Percentiles rank a stretch among this genome's conserved stretches.
phyloP scores from a whole-genome alignment of 1,139 yeast species.

The Lodderomyces oxycetoniae region DNA sequence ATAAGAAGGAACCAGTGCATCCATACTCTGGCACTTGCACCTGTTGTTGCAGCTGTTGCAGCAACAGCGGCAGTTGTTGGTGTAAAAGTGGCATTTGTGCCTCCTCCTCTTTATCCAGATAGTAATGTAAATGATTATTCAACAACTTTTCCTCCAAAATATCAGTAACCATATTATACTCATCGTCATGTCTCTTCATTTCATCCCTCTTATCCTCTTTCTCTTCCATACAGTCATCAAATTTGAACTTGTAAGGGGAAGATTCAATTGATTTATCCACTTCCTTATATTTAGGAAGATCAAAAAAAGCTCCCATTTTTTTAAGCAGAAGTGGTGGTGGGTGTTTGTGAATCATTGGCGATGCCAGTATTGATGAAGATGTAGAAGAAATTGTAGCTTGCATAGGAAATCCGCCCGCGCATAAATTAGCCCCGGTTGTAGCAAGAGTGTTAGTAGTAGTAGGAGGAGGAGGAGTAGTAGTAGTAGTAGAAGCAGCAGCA shows the following conservation, averaged over 20 bases:
- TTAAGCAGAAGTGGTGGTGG: constrained; percentile 11
- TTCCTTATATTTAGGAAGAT: constrained; percentile 24
- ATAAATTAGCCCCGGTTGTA: too few relatives aligned
- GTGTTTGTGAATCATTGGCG: background rate
- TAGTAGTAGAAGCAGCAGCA: background rate
- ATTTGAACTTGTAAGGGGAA: constrained; percentile 12
- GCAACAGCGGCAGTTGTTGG: too few relatives aligned
- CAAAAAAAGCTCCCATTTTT: constrained; percentile 19
- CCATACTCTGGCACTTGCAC: too few relatives aligned
- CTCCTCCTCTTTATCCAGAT: constrained; percentile 15
- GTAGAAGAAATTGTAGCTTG: background rate
- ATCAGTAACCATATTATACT: constrained; percentile 39
- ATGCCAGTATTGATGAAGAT: background rate
- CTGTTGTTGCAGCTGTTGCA: too few relatives aligned
- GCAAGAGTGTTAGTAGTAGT: too few relatives aligned
- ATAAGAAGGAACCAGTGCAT: too few relatives aligned
- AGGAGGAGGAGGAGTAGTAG: background rate
- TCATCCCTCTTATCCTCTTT: background rate
- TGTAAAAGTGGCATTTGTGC: too few relatives aligned
- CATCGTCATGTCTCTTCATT: constrained; percentile 22
- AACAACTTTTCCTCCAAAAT: constrained; percentile 39
- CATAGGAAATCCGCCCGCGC: constrained; percentile 4
- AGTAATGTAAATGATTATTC: constrained; percentile 33
- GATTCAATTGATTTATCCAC: too few relatives aligned
- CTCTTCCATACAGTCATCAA: constrained; percentile 12